A percentile compares a stretch with the other conserved stretches of the same genome.
These are phyloP conservation scores for Mucor velutinosus DNA, from an alignment of 371 early-diverging fungal species.

Conservation along the genomic window DNA sequence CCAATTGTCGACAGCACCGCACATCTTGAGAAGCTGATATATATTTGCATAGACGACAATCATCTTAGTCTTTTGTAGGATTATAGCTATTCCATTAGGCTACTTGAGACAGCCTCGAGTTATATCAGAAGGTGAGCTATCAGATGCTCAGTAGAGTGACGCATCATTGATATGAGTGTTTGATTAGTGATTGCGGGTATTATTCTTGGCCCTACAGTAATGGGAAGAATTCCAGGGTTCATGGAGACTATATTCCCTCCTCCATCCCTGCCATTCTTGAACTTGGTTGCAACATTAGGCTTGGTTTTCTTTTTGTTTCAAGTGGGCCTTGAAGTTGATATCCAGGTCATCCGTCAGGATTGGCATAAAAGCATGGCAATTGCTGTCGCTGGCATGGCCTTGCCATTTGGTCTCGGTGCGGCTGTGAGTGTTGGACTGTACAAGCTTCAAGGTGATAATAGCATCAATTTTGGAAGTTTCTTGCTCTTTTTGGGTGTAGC, in stretches of 20 bases:
- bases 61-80: conserved; percentile 66
- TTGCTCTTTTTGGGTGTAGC: conserved; percentile 84
- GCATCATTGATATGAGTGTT: background rate
- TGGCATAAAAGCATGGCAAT: conserved; percentile 53
- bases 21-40: background rate
- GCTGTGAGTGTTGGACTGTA: conserved; percentile 73
- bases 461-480: conserved; percentile 69
- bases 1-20: background rate
- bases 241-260: conserved; percentile 63
- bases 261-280: conserved; percentile 65
- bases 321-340: conserved; percentile 82
- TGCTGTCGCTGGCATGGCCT: conserved; percentile 69
- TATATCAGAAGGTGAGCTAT: conserved; percentile 63
- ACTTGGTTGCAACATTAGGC: conserved; percentile 82
- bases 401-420: conserved; percentile 79
- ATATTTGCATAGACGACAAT: conserved; percentile 56
- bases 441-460: conserved; percentile 43
- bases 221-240: conserved; percentile 74
- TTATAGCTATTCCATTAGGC: conserved; percentile 61
- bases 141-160: background rate
- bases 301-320: conserved; percentile 89
- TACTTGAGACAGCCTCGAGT: conserved; percentile 72
- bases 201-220: conserved; percentile 74
- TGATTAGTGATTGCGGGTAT: conserved; percentile 70
- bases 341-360: conserved; percentile 46